Base-by-base conservation (phyloP, 768 basidiomycete species). In the Fomitopsis pulvina region DNA sequence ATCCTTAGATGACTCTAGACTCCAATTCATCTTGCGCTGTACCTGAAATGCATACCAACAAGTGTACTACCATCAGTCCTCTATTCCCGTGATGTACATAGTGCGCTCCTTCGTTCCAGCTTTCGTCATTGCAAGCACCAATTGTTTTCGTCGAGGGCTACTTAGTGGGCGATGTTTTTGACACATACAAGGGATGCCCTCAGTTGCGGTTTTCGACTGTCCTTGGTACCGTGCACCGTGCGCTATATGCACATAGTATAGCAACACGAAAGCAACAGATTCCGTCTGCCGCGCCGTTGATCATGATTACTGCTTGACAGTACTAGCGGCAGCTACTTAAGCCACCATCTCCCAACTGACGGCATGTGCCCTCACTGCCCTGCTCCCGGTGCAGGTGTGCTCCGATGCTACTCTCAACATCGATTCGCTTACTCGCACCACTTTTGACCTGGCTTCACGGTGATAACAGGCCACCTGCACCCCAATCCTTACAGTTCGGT, bases 401-500 rank as follows among this genome's bases (percentile, higher is more conserved):
- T n/a, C 51, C 48, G 29, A 59, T 59, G 58, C 49, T 59, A 5
- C 29, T 55, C 51, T 53, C 58, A 50, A 56, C 58, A 43, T 39
- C 54, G 45, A 56, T 47, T 16, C 48, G 48, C 48, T 51, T 52
- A 25, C 38, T 59, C 45, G 47, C 52, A 12, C 41, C 50, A 20
- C 42, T 49, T 14, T 16, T 34, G 40, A 52, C 24, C 48, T 48
- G 9, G 34, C 27, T 49, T 49, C 42, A 22, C 29, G 10, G 16
- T 18, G 28, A 4, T 12, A 14, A 24, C 32, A 25, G 30, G 34
- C n/a, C 41, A 4, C 21, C 24, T 25, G 3, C 32, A 39, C 29
- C 46, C 29, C 11, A 42, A 1, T 41, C 45, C 10, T 60, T 85
- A 14, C 71, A 68, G n/a, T 87, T 88, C 62, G 76, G 75, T 32